A percentile compares a stretch with the other conserved stretches of the same genome.
phyloP scores from a whole-genome alignment of 176 grass and related monocot species.

The Oryza australiensis region DNA sequence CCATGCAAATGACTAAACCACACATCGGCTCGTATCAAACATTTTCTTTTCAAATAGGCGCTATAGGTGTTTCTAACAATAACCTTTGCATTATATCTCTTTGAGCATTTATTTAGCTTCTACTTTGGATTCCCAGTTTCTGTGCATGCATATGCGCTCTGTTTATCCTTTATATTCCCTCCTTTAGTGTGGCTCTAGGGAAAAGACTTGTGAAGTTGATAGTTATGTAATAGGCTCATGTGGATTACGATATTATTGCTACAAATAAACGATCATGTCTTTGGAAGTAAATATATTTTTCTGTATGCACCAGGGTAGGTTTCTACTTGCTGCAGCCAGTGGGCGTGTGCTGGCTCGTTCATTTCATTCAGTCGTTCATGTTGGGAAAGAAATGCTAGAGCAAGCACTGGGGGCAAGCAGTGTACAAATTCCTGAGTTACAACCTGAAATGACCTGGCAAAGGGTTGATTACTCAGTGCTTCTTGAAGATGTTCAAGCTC shows the following conservation, averaged over 20 bases:
- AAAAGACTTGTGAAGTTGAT: slow-evolving; percentile 16
- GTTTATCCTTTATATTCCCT: not conserved
- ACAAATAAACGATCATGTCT: not conserved
- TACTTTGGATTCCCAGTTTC: not conserved
- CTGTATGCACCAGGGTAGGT: slow-evolving; percentile 73
- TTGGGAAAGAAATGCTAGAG: slow-evolving; percentile 95
- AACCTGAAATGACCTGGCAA: slow-evolving; percentile 98
- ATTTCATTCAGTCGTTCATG: slow-evolving; percentile 94
- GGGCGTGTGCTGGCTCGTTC: slow-evolving; percentile 86
- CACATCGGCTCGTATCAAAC: not conserved
- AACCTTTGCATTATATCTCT: not conserved
- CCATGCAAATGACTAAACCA: not conserved
- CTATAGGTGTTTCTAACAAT: not conserved
- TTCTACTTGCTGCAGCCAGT: slow-evolving; percentile 95
- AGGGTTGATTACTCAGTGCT: slow-evolving; percentile 74
- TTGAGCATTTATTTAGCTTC: slow-evolving; percentile 3
- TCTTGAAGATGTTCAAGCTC: slow-evolving; percentile 98
- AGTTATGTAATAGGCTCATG: slow-evolving; percentile 11
- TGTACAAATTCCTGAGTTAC: slow-evolving; percentile 66
- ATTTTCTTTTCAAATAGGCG: not conserved
- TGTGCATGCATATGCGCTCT: not conserved
- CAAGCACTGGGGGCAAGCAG: slow-evolving; percentile 82
- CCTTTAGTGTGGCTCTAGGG: not conserved
- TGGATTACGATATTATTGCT: not conserved
- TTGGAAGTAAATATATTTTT: slow-evolving; percentile 32